A percentile compares a stretch with the other conserved stretches of the same genome.
phyloP scores from a whole-genome alignment of 2,329 filamentous ascomycete species.

The Fusarium annulatum region DNA sequence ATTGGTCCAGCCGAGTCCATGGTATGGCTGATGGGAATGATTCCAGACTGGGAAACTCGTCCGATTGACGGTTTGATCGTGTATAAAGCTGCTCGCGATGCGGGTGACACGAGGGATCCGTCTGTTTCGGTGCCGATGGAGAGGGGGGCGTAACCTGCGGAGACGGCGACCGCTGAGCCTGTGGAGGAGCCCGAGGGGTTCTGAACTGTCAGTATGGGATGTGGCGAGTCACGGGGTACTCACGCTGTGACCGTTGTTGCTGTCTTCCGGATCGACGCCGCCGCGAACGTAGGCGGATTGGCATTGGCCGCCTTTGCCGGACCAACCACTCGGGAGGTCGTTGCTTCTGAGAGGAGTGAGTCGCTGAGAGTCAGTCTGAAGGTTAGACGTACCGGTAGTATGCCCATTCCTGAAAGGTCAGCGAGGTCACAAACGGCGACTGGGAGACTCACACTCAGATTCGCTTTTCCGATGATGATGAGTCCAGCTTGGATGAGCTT shows the following conservation, averaged over 20 bases:
- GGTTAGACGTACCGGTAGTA: not conserved
- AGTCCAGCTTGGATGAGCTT: not conserved
- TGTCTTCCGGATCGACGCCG: slow-evolving; percentile 23
- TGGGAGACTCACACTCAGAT: not conserved
- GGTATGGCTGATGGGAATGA: not conserved
- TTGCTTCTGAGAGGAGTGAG: slow-evolving; percentile 25
- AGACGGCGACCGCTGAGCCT: slow-evolving; percentile 49
- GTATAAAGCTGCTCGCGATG: slow-evolving; percentile 40
- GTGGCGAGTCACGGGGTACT: fast-evolving
- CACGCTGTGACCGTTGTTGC: not conserved
- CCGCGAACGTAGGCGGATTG: slow-evolving; percentile 43
- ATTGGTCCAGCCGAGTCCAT: not conserved
- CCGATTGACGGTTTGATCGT: slow-evolving; percentile 42
- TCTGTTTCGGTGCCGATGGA: slow-evolving; percentile 50
- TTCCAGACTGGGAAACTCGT: not conserved
- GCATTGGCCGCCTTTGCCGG: not conserved
- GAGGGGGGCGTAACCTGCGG: slow-evolving; percentile 47
- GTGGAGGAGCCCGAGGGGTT: slow-evolving; percentile 48
- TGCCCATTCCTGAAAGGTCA: not conserved
- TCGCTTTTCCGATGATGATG: not conserved
- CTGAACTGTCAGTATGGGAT: slow-evolving; percentile 6
- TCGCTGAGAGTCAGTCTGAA: too few relatives aligned
- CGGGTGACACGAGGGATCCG: slow-evolving; percentile 45
- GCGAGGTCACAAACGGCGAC: too few relatives aligned
- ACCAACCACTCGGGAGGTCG: not conserved